Evolutionary conservation across 1,139 yeast genomes (phyloP).

Genomic region (Blastobotrys petasosporus): DNA sequence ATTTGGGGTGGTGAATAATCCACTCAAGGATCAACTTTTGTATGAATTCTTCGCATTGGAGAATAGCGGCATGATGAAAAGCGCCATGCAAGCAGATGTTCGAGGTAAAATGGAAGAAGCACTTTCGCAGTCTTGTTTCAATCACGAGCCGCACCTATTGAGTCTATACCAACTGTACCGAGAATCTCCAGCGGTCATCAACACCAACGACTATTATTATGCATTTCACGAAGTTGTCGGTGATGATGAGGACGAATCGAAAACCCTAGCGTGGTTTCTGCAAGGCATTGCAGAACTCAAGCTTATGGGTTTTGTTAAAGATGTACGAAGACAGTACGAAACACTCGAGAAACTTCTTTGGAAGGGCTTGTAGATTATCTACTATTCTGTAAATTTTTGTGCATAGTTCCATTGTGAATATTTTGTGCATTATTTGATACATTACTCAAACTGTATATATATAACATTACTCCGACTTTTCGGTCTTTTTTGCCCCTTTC

Average conservation of each 20-base stretch:
- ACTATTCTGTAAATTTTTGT: neutral
- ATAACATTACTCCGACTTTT: constrained; percentile 1
- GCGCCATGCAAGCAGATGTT: constrained; percentile 38
- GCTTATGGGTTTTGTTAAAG: constrained; percentile 47
- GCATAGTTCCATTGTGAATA: neutral
- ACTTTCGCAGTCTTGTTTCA: constrained; percentile 28
- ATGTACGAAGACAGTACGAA: constrained; percentile 46
- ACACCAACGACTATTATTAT: constrained; percentile 68
- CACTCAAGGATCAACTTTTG: constrained; percentile 18
- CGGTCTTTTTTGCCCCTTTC: neutral
- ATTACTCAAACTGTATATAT: neutral
- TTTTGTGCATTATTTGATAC: neutral
- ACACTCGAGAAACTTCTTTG: constrained; percentile 53
- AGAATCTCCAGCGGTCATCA: constrained; percentile 71
- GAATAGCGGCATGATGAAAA: constrained; percentile 24
- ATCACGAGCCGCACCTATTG: constrained; percentile 46
- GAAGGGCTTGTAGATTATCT: constrained; percentile 44
- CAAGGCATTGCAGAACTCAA: constrained; percentile 54
- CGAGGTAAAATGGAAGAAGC: constrained; percentile 37
- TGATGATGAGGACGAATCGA: constrained; percentile 28
- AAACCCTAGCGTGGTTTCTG: constrained; percentile 49
- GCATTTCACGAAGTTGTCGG: constrained; percentile 61
- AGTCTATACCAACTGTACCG: constrained; percentile 64
- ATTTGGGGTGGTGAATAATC: neutral
- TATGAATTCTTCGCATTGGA: constrained; percentile 27